phyloP scores from a whole-genome alignment of 1,284 basidiomycete species.

The Neolentinus lepideus region DNA sequence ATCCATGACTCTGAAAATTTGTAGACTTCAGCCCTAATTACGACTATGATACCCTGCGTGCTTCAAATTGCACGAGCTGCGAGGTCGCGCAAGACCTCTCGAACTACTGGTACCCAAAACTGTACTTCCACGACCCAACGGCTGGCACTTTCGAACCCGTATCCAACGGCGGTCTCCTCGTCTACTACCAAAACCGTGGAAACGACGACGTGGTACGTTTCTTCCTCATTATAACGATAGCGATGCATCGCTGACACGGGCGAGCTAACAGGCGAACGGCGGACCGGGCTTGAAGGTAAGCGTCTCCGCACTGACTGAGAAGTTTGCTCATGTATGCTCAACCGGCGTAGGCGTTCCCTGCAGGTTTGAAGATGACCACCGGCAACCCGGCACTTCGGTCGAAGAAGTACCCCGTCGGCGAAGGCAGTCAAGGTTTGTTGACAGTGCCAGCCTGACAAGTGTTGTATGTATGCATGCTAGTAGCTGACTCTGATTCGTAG shows the following conservation, averaged over 20 bases:
- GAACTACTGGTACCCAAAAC: constrained; percentile 34
- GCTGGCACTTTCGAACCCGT: constrained; percentile 28
- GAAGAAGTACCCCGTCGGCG: constrained; percentile 20
- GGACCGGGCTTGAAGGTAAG: constrained; percentile 29
- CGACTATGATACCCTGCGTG: constrained; percentile 27
- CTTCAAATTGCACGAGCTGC: constrained; percentile 32
- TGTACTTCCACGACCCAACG: constrained; percentile 32
- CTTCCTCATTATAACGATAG: background rate
- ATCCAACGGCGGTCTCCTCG: constrained; percentile 29
- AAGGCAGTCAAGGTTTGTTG: background rate
- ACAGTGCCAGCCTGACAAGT: background rate
- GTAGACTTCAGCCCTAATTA: constrained; percentile 27
- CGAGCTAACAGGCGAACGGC: constrained; percentile 18
- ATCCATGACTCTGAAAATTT: background rate
- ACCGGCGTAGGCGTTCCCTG: constrained; percentile 23
- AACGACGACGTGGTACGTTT: constrained; percentile 18
- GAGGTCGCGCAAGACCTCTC: constrained; percentile 27
- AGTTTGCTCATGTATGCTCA: no score
- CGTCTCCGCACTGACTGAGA: no score
- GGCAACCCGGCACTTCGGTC: constrained; percentile 30
- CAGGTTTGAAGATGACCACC: constrained; percentile 36
- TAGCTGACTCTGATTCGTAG: background rate
- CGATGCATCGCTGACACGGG: background rate
- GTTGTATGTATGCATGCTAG: background rate
- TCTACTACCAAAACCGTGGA: constrained; percentile 37